Conservation (phyloP, 179 eudicot genomes). For the Dionaea muscipula region DNA sequence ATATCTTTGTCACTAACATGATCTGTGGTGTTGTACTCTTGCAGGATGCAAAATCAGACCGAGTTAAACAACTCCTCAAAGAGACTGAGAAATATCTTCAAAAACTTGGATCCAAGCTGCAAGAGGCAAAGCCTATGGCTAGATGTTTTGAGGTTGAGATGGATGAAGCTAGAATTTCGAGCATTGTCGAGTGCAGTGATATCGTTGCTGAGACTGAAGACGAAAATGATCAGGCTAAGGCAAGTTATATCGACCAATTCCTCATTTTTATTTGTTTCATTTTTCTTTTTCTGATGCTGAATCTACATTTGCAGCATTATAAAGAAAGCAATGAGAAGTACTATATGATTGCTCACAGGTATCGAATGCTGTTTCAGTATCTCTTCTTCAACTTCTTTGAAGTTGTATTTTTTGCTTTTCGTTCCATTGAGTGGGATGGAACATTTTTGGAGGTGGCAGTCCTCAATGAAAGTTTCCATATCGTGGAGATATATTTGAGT, state of each 20-base stretch:
- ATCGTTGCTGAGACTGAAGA: slow-evolving; percentile 56
- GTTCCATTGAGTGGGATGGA: too few species aligned
- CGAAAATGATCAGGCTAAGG: slow-evolving; percentile 94
- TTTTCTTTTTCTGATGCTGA: slow-evolving; percentile 11
- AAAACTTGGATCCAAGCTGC: slow-evolving; percentile 82
- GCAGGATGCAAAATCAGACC: slow-evolving; percentile 94
- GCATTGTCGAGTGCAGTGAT: slow-evolving; percentile 39
- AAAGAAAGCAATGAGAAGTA: slow-evolving; percentile 99
- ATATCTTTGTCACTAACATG: background rate
- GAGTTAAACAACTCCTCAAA: slow-evolving; percentile 82
- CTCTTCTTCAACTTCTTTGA: slow-evolving; percentile 1
- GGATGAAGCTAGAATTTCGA: slow-evolving; percentile 41
- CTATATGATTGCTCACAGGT: slow-evolving; percentile 98
- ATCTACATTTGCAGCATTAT: slow-evolving; percentile 64
- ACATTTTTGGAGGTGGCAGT: too few species aligned
- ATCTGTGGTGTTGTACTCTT: background rate
- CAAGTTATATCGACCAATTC: slow-evolving; percentile 13
- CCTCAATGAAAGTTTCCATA: too few species aligned
- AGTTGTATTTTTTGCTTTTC: background rate
- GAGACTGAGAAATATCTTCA: slow-evolving; percentile 94
- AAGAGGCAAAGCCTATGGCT: slow-evolving; percentile 55
- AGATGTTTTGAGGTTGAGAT: slow-evolving; percentile 45
- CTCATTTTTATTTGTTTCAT: background rate
- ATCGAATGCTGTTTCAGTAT: slow-evolving; percentile 7
- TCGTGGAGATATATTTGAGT: too few species aligned